Evolutionary conservation across 768 basidiomycete genomes (phyloP).

Genomic region (Nidularia pulvinata): DNA sequence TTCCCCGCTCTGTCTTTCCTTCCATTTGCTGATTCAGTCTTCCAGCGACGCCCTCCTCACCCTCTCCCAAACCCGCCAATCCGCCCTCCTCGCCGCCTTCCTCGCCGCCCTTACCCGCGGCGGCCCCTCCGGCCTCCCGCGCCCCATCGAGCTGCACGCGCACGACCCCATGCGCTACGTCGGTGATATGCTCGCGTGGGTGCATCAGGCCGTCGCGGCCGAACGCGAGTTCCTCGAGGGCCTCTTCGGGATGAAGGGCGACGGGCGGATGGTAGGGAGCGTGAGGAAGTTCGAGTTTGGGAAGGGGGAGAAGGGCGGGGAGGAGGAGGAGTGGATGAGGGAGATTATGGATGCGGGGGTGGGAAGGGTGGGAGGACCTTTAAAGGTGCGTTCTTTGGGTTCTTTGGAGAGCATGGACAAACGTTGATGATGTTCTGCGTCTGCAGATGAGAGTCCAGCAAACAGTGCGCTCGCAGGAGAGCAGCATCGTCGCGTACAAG

Average conservation of each 20-base stretch:
- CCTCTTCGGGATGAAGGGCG: conserved; percentile 71
- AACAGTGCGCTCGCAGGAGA: conserved; percentile 92
- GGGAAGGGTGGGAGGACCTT: conserved; percentile 83
- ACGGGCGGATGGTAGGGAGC: conserved; percentile 77
- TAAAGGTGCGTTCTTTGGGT: conserved; percentile 56
- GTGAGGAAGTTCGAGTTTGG: conserved; percentile 42
- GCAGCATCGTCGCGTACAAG: conserved; percentile 89
- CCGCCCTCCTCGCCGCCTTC: conserved; percentile 80
- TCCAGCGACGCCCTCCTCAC: conserved; percentile 66
- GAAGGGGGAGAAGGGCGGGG: conserved; percentile 28
- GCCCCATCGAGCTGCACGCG: conserved; percentile 96
- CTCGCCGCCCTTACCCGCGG: conserved; percentile 88
- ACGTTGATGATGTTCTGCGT: not conserved
- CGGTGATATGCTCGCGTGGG: conserved; percentile 99
- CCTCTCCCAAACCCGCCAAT: conserved; percentile 83
- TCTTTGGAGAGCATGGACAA: not conserved
- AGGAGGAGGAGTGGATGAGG: conserved; percentile 79
- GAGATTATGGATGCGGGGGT: conserved; percentile 83
- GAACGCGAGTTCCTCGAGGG: conserved; percentile 94
- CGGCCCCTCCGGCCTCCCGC: conserved; percentile 79
- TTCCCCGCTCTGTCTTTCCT: not conserved
- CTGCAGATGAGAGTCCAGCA: conserved; percentile 85
- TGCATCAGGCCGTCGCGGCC: conserved; percentile 94
- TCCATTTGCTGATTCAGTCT: not conserved
- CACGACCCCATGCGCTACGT: conserved; percentile 97